Evolutionary conservation across 1,284 basidiomycete species (phyloP), one percentile per base, ranked within the genome.

Genomic region (Ceratobasidium sp.): DNA sequence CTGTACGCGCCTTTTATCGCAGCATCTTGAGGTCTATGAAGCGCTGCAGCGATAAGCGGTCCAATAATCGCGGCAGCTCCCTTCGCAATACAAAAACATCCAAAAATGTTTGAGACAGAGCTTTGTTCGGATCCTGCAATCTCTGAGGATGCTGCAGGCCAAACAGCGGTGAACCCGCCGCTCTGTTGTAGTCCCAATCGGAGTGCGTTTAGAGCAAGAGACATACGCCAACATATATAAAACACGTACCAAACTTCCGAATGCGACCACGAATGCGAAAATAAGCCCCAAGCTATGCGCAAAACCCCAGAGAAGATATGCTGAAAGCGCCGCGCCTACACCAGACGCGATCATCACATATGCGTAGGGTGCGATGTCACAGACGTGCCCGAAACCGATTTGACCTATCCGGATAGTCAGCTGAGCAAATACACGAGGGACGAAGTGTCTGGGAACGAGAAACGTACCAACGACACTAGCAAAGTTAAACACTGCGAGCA

Each of bases 401-500:
- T 74, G 73, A 14, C 76, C 75, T 73, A 21, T 2, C 26, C 18
- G 2, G 14, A 16, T 21, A 23, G n/a, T 38, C 2, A 57, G 30
- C 28, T 1, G 14, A 16, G 18, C 43, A 16, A 14, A 14, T n/a
- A 38, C 41, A 59, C 23, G 47, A 57, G 41, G 43, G 32, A 49
- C 2, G 23, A 38, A 32, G n/a, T n/a, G n/a, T n/a, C n/a, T n/a
- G 28, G n/a, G 30, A 55, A 23, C 35, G 21, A 43, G 38, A 28
- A 21, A 55, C 72, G 3, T 35, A 73, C 72, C 72, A 7, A 73
- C 50, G 16, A 74, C 57, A 9, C 62, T 50, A 11, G 70, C 35
- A 18, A 69, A 30, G 63, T 76, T 76, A 69, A 76, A 72, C 16
- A 76, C 52, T 30, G 73, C 55, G 21, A 76, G 74, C n/a, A 72